Evolutionary conservation across 805 yeast genomes (phyloP).

Genomic region (Candida andamanensis): DNA sequence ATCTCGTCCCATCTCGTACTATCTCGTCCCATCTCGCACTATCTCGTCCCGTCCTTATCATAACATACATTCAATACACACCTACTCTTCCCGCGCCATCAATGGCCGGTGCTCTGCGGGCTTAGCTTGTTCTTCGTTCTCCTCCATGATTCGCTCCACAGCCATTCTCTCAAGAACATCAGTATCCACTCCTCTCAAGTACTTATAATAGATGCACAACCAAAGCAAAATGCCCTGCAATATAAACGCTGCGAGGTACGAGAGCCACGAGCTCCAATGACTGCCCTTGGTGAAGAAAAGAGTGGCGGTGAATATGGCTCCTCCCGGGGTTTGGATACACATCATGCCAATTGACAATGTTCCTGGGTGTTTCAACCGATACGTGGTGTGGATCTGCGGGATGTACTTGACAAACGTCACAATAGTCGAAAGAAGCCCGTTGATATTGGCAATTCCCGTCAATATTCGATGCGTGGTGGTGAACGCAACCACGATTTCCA

Average conservation of each 20-base stretch:
- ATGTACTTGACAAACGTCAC: constrained; percentile 68
- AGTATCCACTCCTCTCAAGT: constrained; percentile 17
- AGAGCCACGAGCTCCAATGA: constrained; percentile 83
- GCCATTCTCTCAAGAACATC: constrained; percentile 20
- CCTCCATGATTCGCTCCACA: constrained; percentile 25
- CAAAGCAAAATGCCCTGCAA: constrained; percentile 57
- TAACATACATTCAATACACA: no score
- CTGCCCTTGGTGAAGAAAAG: constrained; percentile 69
- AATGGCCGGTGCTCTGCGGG: no score
- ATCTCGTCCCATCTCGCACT: no score
- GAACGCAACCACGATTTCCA: constrained; percentile 32
- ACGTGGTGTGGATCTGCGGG: constrained; percentile 76
- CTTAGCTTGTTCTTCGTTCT: no score
- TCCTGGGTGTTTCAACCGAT: constrained; percentile 66
- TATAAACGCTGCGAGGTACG: constrained; percentile 66
- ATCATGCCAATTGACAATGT: constrained; percentile 75
- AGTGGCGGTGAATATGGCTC: constrained; percentile 72
- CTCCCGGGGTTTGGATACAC: constrained; percentile 88
- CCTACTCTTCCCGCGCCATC: no score
- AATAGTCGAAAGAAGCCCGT: constrained; percentile 62
- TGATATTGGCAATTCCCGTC: constrained; percentile 44
- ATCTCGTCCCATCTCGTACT: no score
- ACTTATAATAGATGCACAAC: constrained; percentile 54
- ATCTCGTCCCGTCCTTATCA: no score
- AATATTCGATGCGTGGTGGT: constrained; percentile 18